phyloP scores from a whole-genome alignment of 176 grass and related monocot species.

The Aegilops longissima region DNA sequence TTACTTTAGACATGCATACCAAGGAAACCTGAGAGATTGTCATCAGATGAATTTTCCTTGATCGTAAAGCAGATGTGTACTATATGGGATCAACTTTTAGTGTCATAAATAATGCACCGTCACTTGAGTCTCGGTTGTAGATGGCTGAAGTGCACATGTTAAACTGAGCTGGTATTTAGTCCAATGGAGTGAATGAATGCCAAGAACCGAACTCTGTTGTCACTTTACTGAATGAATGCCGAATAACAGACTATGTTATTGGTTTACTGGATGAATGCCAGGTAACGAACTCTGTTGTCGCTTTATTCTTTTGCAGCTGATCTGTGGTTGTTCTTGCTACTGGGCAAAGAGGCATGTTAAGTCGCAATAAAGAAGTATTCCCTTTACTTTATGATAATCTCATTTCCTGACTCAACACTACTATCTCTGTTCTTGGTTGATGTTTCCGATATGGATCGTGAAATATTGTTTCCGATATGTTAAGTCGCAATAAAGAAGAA shows the following conservation, averaged over 20 bases:
- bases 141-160: constrained; percentile 15
- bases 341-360: background rate
- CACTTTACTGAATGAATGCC: background rate
- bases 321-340: background rate
- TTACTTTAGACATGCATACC: constrained; percentile 37
- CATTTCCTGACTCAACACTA: background rate
- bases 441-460: background rate
- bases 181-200: constrained; percentile 13
- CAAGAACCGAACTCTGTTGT: background rate
- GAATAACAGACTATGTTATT: background rate
- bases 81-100: constrained; percentile 1
- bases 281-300: background rate
- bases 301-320: background rate
- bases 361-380: background rate
- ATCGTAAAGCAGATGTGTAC: constrained; percentile 38
- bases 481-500: background rate
- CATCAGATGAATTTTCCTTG: constrained; percentile 38
- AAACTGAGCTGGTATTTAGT: background rate
- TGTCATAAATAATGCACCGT: constrained; percentile 25
- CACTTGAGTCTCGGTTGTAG: background rate
- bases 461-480: background rate
- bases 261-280: background rate
- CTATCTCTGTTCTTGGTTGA: background rate
- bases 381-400: background rate
- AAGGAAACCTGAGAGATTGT: constrained; percentile 16